Conservation (phyloP, 148 eudicot genomes). For the Fallopia convolvulus region DNA sequence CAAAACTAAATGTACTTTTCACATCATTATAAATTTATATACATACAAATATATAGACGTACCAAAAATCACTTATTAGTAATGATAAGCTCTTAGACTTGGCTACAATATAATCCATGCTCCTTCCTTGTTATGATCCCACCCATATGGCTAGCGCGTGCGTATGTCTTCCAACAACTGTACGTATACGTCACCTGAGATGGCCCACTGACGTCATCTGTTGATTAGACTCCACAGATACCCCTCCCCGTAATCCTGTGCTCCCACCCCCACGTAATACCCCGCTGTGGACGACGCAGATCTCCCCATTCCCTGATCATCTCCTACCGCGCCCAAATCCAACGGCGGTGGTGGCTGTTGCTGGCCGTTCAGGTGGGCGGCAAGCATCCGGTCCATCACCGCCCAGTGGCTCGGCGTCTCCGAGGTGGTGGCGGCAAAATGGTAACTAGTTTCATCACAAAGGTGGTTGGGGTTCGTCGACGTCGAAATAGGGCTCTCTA, state of each 20-base stretch:
- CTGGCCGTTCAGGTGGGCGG: constrained; percentile 28
- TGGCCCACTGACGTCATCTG: not conserved
- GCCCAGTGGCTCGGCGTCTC: constrained; percentile 27
- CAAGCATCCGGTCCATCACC: constrained; percentile 25
- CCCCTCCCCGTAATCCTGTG: not conserved
- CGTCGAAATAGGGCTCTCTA: not conserved
- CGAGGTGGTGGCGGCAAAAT: constrained; percentile 2
- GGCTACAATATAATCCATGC: not conserved
- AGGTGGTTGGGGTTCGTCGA: not conserved
- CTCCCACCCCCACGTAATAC: not conserved
- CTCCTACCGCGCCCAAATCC: not conserved
- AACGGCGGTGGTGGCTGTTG: not conserved
- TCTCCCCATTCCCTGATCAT: not conserved
- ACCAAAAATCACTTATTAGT: not conserved
- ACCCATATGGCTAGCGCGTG: not conserved
- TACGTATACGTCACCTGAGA: not conserved
- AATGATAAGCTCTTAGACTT: not conserved
- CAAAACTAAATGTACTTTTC: not conserved
- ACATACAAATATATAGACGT: not conserved
- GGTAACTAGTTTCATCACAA: not conserved
- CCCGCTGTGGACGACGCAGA: not conserved
- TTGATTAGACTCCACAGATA: not conserved
- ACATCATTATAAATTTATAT: not conserved
- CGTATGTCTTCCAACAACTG: not conserved
- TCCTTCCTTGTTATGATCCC: not conserved